Base-by-base conservation (phyloP, 441 rosid genomes). In the Arabidopsis hybrid region DNA sequence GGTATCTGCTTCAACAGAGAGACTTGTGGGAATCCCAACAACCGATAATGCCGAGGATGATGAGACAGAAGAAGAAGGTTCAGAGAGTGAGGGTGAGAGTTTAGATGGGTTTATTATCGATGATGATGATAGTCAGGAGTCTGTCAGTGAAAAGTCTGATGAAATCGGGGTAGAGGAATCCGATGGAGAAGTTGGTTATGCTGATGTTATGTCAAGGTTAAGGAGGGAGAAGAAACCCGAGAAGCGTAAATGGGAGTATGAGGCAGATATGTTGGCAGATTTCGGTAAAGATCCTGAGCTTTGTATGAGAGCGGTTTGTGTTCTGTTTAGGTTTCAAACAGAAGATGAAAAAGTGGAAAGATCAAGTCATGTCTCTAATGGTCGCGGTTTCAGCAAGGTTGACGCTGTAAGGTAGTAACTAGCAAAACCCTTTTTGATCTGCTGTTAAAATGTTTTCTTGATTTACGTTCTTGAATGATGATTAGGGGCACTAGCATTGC, bases 301-400 rank as follows among this genome's bases (percentile, higher is more conserved):
- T n/a, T 93, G 98, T 81, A 88, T 91, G 94, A 89, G 77, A 74
- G 97, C 95, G 51, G 97, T 89, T 17, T 89, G 95, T 58, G 92
- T 89, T 57, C 80, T 91, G n/a, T 88, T 87, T 69, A 71, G 91
- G 53, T 85, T 84, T 65, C 97, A 89, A 78, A 89, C 92, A 34
- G 71, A 71, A 7, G 97, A 79, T 34, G 94, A 93, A 75, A 78
- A 82, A 70, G 6, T 40, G 13, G 6, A 39, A 1, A 29, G 74
- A 2, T 84, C 67, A 71, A 68, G 88, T 21, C 47, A 81, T n/a
- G n/a, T 75, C 65, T 2, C 9, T 17, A 76, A 76, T 43, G 67
- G 76, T 35, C 76, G 76, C 13, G 76, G 80, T 65, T 76, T 76
- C 67, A 77, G 11, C 57, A 65, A 8, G 67, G 1, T 4, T 65